Evolutionary conservation across 2,329 filamentous ascomycete genomes (phyloP).

Genomic region (Ciborinia camelliae): DNA sequence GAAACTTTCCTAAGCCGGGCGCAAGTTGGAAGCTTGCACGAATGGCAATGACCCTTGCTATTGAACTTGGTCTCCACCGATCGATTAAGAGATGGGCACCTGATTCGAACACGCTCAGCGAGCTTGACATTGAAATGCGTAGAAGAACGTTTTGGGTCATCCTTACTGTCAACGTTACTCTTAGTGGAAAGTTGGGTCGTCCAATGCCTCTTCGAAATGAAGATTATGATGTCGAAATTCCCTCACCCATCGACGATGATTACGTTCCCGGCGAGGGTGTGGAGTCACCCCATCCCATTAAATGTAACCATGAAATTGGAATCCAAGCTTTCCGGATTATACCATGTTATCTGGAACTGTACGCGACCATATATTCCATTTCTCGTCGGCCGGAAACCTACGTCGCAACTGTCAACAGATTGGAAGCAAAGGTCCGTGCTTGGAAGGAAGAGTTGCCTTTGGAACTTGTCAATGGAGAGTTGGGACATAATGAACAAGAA

Average conservation of each 20-base stretch:
- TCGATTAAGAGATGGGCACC: constrained; percentile 58
- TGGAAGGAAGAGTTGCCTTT: constrained; percentile 64
- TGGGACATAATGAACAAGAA: constrained; percentile 41
- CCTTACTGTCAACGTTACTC: constrained; percentile 61
- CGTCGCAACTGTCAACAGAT: constrained; percentile 55
- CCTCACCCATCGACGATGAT: constrained; percentile 68
- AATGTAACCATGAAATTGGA: constrained; percentile 65
- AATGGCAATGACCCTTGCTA: constrained; percentile 62
- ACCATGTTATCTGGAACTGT: constrained; percentile 69
- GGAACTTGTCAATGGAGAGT: constrained; percentile 50
- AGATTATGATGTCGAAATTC: constrained; percentile 77
- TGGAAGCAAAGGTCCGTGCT: constrained; percentile 61
- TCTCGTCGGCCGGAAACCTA: constrained; percentile 62
- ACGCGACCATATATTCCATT: constrained; percentile 71
- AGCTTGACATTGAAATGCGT: constrained; percentile 70
- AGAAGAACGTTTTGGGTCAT: constrained; percentile 77
- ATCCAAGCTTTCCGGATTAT: constrained; percentile 63
- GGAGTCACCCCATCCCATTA: constrained; percentile 54
- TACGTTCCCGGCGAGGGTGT: constrained; percentile 54
- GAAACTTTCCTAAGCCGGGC: constrained; percentile 76
- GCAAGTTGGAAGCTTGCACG: constrained; percentile 67
- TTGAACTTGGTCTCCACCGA: constrained; percentile 74
- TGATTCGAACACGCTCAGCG: constrained; percentile 42
- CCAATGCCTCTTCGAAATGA: constrained; percentile 72
- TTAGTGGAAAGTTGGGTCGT: constrained; percentile 71